These are phyloP conservation scores for Moesziomyces parantarcticus DNA, from an alignment of 1,284 basidiomycete species.

Conservation along the genomic window DNA sequence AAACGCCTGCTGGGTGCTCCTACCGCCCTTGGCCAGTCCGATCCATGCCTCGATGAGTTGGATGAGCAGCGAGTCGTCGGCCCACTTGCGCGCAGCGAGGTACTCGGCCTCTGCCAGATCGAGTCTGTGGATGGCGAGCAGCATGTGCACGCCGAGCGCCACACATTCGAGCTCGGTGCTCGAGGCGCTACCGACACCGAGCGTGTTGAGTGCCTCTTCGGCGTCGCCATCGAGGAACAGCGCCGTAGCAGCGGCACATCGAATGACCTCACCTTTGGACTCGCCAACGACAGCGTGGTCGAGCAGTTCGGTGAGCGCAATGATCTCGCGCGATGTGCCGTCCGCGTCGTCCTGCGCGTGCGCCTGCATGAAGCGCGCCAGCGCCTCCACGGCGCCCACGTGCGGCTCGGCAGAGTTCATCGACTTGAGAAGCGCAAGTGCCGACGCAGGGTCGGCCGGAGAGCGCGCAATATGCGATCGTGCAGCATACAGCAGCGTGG, in stretches of 20 bases:
- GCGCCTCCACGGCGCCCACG: constrained; percentile 49
- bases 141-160: constrained; percentile 65
- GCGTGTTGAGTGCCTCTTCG: constrained; percentile 58
- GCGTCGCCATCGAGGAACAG: constrained; percentile 56
- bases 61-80: constrained; percentile 65
- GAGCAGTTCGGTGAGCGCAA: constrained; percentile 58
- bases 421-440: constrained; percentile 50
- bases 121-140: constrained; percentile 61
- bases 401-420: constrained; percentile 27
- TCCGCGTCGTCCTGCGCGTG: constrained; percentile 25
- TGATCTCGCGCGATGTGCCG: constrained; percentile 39
- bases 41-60: constrained; percentile 66
- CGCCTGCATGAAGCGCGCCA: constrained; percentile 58
- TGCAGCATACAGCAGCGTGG: constrained; percentile 60
- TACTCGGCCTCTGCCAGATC: constrained; percentile 65
- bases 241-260: constrained; percentile 58
- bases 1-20: constrained; percentile 65
- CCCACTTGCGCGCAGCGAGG: constrained; percentile 60
- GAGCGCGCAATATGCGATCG: constrained; percentile 59
- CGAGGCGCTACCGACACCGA: constrained; percentile 45
- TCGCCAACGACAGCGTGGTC: constrained; percentile 60
- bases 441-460: constrained; percentile 43
- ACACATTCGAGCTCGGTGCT: constrained; percentile 62
- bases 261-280: constrained; percentile 40
- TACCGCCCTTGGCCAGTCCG: constrained; percentile 59